Base-by-base conservation (phyloP, 805 yeast genomes). In the Saturnispora diversa region DNA sequence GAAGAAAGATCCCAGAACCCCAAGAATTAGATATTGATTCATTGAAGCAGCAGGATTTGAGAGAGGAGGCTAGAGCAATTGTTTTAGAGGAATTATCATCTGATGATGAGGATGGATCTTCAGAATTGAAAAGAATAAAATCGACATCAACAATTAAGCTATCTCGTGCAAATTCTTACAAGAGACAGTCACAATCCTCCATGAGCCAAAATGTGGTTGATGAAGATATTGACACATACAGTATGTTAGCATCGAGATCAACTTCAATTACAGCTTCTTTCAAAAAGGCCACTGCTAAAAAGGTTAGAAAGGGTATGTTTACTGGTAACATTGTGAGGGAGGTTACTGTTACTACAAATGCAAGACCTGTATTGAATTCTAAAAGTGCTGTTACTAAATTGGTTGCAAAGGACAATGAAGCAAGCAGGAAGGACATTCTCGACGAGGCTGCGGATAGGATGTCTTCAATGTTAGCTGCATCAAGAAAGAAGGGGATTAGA, bases 131-230 rank as follows among this genome's bases (percentile, higher is more conserved):
- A 49, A 62, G 39, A 7, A 34, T 59, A 2, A 52, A 48, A 26
- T 44, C 50, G 29, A 53, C 45, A 17, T 49, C 56, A 1, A 44
- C 28, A 19, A 82, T 79, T 15, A 74, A 74, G 1, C 58, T 75
- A 5, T 73, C 82, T 7, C 70, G 82, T 46, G 70, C 80, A 34
- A 24, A 31, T 16, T 17, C 33, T 5, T 39, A 39, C 24, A 39
- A 29, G 17, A 39, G 22, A n/a, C 35, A 16, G 16, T 11, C 35
- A 28, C 15, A 20, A n/a, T 17, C 17, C 17, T 8, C 16, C 3
- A 11, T 19, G 11, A 22, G 25, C 12, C 33, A 32, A 20, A 21
- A 22, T 24, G 16, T 15, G 9, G n/a, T 19, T 15, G 33, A 23
- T 8, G 49, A 47, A 12, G 52, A 45, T 11, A 50, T 48, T 12